phyloP scores from a whole-genome alignment of 176 grass and related monocot species.

The Hyparrhenia diplandra region DNA sequence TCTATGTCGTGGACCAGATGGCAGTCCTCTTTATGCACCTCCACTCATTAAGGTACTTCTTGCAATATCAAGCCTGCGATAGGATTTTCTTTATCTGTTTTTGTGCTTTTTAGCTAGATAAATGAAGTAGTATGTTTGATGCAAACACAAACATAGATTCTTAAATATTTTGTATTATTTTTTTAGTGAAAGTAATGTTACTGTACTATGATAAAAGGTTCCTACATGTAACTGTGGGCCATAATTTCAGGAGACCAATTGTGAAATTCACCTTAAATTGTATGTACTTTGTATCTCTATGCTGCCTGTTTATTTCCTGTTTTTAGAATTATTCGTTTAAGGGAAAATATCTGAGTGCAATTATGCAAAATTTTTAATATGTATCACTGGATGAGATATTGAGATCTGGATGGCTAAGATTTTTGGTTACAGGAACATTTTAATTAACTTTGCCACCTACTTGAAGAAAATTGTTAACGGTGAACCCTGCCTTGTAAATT shows the following conservation, averaged over 20 bases:
- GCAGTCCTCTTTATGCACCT: constrained; percentile 76
- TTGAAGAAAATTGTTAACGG: neutral
- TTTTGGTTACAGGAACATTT: neutral
- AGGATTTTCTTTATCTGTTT: neutral
- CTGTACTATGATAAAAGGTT: neutral
- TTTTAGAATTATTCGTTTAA: neutral
- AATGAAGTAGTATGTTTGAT: neutral
- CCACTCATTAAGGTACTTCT: constrained; percentile 78
- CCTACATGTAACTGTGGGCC: neutral
- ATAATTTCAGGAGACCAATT: neutral
- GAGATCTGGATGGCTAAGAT: neutral
- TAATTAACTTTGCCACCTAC: neutral
- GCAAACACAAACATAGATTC: neutral
- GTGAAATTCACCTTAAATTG: neutral
- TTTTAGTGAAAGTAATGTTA: neutral
- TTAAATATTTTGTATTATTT: neutral
- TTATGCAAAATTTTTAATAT: neutral
- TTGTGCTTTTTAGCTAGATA: neutral
- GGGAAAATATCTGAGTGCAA: neutral
- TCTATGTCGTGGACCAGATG: constrained; percentile 89
- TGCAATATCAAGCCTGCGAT: neutral
- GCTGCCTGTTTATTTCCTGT: constrained; percentile 2
- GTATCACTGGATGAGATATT: neutral
- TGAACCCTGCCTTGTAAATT: neutral
- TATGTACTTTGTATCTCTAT: constrained; percentile 8